These are phyloP conservation scores for Calocybe gangraenosa DNA, from an alignment of 768 basidiomycete genomes.

Conservation along the genomic window DNA sequence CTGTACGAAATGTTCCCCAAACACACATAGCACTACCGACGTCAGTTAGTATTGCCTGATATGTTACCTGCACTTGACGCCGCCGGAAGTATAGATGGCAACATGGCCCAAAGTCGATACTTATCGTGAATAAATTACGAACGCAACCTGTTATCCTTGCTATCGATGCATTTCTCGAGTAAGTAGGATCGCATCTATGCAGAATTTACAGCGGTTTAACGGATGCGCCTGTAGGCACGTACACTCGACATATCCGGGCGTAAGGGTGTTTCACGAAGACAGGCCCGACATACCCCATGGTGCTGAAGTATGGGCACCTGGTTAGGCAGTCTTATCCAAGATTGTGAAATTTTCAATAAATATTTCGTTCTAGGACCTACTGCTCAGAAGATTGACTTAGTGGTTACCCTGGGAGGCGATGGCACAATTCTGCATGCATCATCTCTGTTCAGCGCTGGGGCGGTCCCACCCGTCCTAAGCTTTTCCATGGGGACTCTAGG, in stretches of 20 bases:
- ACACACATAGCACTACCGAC: conserved; percentile 4
- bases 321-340: conserved; percentile 27
- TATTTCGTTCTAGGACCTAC: conserved; percentile 30
- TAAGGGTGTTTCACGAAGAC: conserved; percentile 65
- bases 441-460: conserved; percentile 84
- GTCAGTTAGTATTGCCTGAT: conserved; percentile 11
- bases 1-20: conserved; percentile 4
- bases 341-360: background rate
- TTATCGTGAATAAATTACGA: conserved; percentile 78
- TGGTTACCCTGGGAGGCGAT: conserved; percentile 91
- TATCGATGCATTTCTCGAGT: conserved; percentile 72
- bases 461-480: conserved; percentile 88
- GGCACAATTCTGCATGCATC: conserved; percentile 94
- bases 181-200: conserved; percentile 19
- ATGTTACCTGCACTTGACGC: conserved; percentile 18
- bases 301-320: conserved; percentile 62
- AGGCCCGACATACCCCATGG: conserved; percentile 61
- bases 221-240: conserved; percentile 43
- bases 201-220: conserved; percentile 1
- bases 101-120: conserved; percentile 54
- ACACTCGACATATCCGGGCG: conserved; percentile 51
- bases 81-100: conserved; percentile 33
- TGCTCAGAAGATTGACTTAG: conserved; percentile 71
- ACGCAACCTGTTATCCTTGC: conserved; percentile 75
- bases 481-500: conserved; percentile 94